Conservation (phyloP, 1,284 basidiomycete genomes). For the Cronartium quercuum region DNA sequence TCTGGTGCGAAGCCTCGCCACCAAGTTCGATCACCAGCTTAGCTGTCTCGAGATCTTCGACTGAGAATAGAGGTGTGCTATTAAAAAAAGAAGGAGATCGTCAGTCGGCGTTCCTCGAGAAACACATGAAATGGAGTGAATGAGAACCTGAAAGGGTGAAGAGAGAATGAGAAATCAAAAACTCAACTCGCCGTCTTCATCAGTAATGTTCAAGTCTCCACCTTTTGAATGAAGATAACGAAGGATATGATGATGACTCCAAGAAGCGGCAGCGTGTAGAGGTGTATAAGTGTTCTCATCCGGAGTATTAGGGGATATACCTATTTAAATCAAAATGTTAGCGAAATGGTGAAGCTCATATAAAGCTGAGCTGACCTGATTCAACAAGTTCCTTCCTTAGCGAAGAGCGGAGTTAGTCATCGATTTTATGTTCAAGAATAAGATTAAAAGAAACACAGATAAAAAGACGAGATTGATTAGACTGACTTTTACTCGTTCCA, state of each 20-base stretch:
- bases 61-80: conserved; percentile 75
- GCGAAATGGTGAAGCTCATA: conserved; percentile 46
- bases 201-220: conserved; percentile 76
- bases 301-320: conserved; percentile 65
- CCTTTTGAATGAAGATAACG: conserved; percentile 71
- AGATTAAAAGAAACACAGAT: neutral
- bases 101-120: neutral
- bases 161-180: neutral
- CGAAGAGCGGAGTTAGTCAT: neutral
- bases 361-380: conserved; percentile 42
- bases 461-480: neutral
- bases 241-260: conserved; percentile 69
- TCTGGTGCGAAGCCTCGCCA: conserved; percentile 61
- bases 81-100: no score
- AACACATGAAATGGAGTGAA: neutral
- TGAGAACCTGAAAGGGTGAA: neutral
- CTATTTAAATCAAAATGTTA: conserved; percentile 48
- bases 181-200: conserved; percentile 67
- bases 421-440: neutral
- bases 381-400: conserved; percentile 1
- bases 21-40: conserved; percentile 71
- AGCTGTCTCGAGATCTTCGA: conserved; percentile 72
- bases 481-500: conserved; percentile 51
- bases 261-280: conserved; percentile 93
- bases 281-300: conserved; percentile 79